phyloP scores from a whole-genome alignment of 805 yeast genomes.

The Jamesozyma lodderae region DNA sequence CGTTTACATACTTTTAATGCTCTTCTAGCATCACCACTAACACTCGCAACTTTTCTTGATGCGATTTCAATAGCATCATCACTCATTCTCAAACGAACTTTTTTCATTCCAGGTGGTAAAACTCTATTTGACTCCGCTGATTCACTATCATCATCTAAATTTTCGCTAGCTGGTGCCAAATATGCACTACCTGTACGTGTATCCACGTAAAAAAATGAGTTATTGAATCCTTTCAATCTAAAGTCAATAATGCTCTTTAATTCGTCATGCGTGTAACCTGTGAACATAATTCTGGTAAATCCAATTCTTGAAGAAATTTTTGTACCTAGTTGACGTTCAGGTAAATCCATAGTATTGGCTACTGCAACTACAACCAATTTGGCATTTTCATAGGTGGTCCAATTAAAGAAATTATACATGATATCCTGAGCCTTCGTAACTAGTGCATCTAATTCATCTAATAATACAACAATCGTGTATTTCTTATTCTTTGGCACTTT shows the following conservation, averaged over 20 bases:
- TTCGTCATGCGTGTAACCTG: constrained; percentile 79
- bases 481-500: constrained; percentile 28
- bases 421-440: constrained; percentile 71
- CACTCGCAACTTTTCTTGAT: constrained; percentile 88
- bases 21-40: constrained; percentile 94
- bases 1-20: constrained; percentile 81
- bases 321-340: constrained; percentile 78
- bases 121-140: neutral
- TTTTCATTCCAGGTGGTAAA: constrained; percentile 18
- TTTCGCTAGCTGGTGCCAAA: constrained; percentile 19
- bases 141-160: constrained; percentile 6
- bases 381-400: constrained; percentile 84
- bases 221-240: constrained; percentile 48
- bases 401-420: constrained; percentile 92
- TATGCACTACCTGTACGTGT: constrained; percentile 32
- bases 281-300: constrained; percentile 72
- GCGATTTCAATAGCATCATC: constrained; percentile 85
- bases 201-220: constrained; percentile 27
- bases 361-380: constrained; percentile 82
- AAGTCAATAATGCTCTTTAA: constrained; percentile 64
- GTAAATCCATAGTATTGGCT: constrained; percentile 95
- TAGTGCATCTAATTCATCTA: constrained; percentile 92
- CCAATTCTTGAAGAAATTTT: constrained; percentile 91
- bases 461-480: constrained; percentile 54
- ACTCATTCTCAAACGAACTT: constrained; percentile 33